A percentile compares a stretch with the other conserved stretches of the same genome.
phyloP scores from a whole-genome alignment of 1,284 basidiomycete genomes.

The Irpex sp. region DNA sequence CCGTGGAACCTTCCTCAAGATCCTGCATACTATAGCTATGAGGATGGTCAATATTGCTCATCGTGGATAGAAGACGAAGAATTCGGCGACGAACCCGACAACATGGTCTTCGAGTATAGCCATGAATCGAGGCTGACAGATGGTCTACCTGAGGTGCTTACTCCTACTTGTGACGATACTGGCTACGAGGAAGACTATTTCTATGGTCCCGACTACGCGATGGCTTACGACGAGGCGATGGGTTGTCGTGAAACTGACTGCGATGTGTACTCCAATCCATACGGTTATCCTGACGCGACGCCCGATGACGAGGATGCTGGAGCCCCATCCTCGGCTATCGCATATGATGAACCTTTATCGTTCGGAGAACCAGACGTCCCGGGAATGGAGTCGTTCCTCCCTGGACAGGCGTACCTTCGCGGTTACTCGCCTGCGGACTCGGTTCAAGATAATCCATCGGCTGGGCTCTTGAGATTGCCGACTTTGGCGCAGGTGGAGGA shows the following conservation, averaged over 20 bases:
- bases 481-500: constrained; percentile 38
- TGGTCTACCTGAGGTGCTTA: neutral
- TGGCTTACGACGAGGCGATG: neutral
- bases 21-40: neutral
- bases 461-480: constrained; percentile 3
- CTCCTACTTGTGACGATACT: neutral
- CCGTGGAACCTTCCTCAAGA: neutral
- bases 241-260: too few species aligned
- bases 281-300: neutral
- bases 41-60: neutral
- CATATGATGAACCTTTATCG: neutral
- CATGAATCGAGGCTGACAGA: neutral
- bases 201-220: neutral
- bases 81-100: neutral
- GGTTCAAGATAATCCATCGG: neutral
- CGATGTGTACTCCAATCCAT: too few species aligned
- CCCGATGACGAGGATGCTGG: neutral
- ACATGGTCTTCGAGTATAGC: neutral
- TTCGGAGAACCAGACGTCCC: neutral
- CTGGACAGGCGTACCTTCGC: constrained; percentile 28
- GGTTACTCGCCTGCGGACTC: constrained; percentile 16
- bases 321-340: neutral
- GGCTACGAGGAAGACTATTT: neutral
- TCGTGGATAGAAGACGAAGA: neutral
- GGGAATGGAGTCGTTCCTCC: neutral